Base-by-base conservation (phyloP, 257 asterid genomes). In the Jasminum sambac region DNA sequence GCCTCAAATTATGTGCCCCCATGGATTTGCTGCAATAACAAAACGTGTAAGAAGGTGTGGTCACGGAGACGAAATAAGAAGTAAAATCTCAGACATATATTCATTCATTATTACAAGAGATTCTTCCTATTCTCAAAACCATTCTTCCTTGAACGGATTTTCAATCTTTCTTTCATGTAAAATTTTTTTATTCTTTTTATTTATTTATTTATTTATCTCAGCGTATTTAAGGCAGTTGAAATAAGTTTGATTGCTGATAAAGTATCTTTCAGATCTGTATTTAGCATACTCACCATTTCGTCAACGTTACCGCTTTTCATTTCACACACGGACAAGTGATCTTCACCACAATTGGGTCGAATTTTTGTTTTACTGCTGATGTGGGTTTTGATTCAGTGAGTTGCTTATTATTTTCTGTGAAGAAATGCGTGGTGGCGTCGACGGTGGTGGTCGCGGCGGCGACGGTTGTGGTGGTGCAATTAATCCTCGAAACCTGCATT, bases 401-500 rank as follows among this genome's bases (percentile, higher is more conserved):
- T 24, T 66, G 67, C 26, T 4, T 23, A 43, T 50, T 42, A 76
- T 48, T 70, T 72, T 74, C 72, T 66, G 81, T 11, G 34, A 69
- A 13, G 84, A 80, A 67, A 82, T 76, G 65, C 79, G 82, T 25
- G 75, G 80, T 60, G 71, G 79, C 40, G 66, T 62, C 63, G 85
- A 65, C 36, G 63, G 63, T 52, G 73, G 78, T 21, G 69, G 58
- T 21, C 6, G 69, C 5, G 72, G 77, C 1, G 82, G 74, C 19
- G 79, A n/a, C n/a, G n/a, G n/a, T n/a, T n/a, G 60, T 39, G 81
- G 80, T 36, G 86, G 70, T 44, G 86, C 85, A 34, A 71, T 84
- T 84, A 97, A 90, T 78, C 95, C 96, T 14, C 86, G 98, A 80
- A 87, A 87, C 82, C 83, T 95, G 80, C 98, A 95, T 85, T 86